phyloP scores from a whole-genome alignment of 192 early-diverging fungal genomes.

The Helicostylum pulchrum region DNA sequence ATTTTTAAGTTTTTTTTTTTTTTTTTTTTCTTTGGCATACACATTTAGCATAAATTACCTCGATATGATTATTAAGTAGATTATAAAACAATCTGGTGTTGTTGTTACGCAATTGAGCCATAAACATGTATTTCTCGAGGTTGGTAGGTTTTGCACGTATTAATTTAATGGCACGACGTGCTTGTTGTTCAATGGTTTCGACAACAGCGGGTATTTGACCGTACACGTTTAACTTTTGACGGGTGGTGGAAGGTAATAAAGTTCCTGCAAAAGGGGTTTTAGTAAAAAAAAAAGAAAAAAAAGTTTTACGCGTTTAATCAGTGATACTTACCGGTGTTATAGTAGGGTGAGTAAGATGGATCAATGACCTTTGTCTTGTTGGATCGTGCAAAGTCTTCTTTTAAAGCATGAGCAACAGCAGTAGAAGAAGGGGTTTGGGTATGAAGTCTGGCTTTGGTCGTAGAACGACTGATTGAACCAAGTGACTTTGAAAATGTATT shows the following conservation, averaged over 20 bases:
- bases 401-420: neutral
- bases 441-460: conserved; percentile 1
- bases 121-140: conserved; percentile 84
- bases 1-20: neutral
- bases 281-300: neutral
- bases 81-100: conserved; percentile 83
- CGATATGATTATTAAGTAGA: conserved; percentile 69
- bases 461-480: neutral
- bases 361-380: neutral
- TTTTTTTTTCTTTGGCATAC: neutral
- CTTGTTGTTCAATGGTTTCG: conserved; percentile 73
- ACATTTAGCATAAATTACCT: conserved; percentile 45
- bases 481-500: neutral
- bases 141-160: conserved; percentile 62
- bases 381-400: neutral
- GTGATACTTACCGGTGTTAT: conserved; percentile 10
- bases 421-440: conserved; percentile 11
- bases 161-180: conserved; percentile 68
- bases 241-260: conserved; percentile 41
- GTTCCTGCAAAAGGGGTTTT: conserved; percentile 54
- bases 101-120: conserved; percentile 79
- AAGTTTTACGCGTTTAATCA: neutral
- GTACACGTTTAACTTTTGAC: conserved; percentile 57
- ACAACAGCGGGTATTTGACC: conserved; percentile 74
- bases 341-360: conserved; percentile 10